A percentile compares a stretch with the other conserved stretches of the same genome.
Conservation (phyloP, 208 protist genomes). For the Crithidia sp. region DNA sequence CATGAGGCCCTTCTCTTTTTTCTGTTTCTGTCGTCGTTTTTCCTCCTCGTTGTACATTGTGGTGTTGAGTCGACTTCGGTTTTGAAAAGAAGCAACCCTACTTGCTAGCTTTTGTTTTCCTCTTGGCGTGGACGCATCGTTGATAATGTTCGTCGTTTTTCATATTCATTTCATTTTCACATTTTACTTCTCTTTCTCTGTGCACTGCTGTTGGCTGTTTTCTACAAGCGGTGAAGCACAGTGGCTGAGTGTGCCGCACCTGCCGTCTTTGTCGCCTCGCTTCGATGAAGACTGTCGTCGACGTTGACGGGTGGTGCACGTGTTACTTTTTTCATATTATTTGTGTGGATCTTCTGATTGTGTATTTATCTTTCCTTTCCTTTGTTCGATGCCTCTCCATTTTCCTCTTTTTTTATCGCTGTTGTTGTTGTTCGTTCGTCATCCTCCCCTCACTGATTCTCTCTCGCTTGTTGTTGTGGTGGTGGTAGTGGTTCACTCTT, state of each 20-base stretch:
- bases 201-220: not conserved
- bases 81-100: not conserved
- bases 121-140: too few relatives aligned
- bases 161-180: not conserved
- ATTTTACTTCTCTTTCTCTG: not conserved
- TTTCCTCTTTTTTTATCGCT: not conserved
- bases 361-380: not conserved
- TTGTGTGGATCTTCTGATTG: not conserved
- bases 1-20: not conserved
- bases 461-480: constrained; percentile 3
- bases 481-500: constrained; percentile 14
- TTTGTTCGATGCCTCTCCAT: not conserved
- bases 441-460: not conserved
- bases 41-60: not conserved
- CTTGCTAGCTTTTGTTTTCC: too few relatives aligned
- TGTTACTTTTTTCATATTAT: not conserved
- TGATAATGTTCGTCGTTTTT: not conserved
- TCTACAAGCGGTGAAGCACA: not conserved
- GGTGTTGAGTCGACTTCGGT: not conserved
- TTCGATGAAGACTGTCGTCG: too few relatives aligned
- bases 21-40: not conserved
- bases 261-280: too few relatives aligned
- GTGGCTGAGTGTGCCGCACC: too few relatives aligned
- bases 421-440: not conserved
- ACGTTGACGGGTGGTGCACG: not conserved